Base-by-base conservation (phyloP, 116 monocot species). In the Iris pallida region DNA sequence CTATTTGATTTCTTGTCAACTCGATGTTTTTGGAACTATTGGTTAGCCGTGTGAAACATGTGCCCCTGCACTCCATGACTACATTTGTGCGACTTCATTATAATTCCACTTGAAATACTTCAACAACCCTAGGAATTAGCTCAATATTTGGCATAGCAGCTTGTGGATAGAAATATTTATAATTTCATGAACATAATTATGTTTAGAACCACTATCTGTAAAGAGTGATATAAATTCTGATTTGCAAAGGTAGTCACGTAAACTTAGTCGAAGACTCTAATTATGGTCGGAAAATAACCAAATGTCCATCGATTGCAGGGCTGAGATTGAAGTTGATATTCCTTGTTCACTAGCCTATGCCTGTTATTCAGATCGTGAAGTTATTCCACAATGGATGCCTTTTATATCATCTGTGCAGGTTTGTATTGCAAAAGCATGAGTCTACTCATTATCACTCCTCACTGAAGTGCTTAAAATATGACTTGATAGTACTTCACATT, bases 321-420 rank as follows among this genome's bases (percentile, higher is more conserved):
- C 98, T 55, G 83, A 88, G 78, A 85, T 98, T 65, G 90, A 90
- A 72, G 60, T 86, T 63, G 98, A 90, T 77, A 82, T 98, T 68
- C 93, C 98, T 19, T 88, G 85, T 68, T 93, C 98, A 62, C 78
- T 93, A 68, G 98, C 98, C 2, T 98, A 86, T 66, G 78, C 90
- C 10, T 90, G 83, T 76, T 98, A 93, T 73, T 93, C 88, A 56
- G 93, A 93, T 66, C 87, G 86, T 41, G 93, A 98, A 78, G 55
- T 72, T 15, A 90, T 98, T 72, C 88, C 93, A 48, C 59, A 79
- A 70, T 98, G 98, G 98, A 93, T 93, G 98, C 87, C 98, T 56
- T 98, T 93, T 77, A 98, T 98, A 70, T 90, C 90, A 42, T 84
- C 93, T 60, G 98, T 98, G 47, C 81, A 90, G 83, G 98, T 98